Evolutionary conservation across 2,329 filamentous ascomycete genomes (phyloP).

Genomic region (Bipolaris zeicola): DNA sequence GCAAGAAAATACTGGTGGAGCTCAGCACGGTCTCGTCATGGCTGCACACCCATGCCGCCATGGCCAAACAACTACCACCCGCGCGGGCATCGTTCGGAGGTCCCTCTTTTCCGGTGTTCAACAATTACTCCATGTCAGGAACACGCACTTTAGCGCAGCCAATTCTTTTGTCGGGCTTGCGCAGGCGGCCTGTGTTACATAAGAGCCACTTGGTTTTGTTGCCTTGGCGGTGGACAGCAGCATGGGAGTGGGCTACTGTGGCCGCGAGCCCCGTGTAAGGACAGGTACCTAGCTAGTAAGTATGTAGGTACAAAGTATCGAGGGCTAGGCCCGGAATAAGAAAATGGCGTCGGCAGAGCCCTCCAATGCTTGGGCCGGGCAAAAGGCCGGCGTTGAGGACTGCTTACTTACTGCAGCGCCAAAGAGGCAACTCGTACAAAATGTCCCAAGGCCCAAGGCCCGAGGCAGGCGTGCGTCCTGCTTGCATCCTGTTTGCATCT

Average conservation of each 20-base stretch:
- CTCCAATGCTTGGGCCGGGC: background rate
- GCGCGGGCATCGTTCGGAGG: slow-evolving; percentile 14
- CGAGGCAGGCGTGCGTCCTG: background rate
- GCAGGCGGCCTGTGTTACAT: background rate
- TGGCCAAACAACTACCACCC: slow-evolving; percentile 6
- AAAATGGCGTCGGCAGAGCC: slow-evolving; percentile 8
- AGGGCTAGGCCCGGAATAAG: slow-evolving; percentile 5
- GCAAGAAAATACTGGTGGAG: slow-evolving; percentile 37
- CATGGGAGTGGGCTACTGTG: background rate
- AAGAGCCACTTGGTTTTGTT: background rate
- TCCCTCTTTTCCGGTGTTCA: slow-evolving; percentile 12
- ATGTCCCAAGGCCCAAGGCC: background rate
- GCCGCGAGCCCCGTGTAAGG: no score
- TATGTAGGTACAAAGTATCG: no score
- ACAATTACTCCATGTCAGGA: background rate
- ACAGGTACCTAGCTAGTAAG: no score
- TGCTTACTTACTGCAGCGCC: background rate
- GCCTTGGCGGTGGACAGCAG: background rate
- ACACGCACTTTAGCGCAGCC: background rate
- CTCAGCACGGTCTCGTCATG: slow-evolving; percentile 19
- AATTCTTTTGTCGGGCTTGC: background rate
- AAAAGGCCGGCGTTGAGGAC: background rate
- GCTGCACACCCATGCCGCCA: slow-evolving; percentile 5
- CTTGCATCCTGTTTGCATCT: background rate
- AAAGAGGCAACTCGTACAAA: background rate